Evolutionary conservation across 2,329 filamentous ascomycete species (phyloP).

Genomic region (Colletotrichum phormii): DNA sequence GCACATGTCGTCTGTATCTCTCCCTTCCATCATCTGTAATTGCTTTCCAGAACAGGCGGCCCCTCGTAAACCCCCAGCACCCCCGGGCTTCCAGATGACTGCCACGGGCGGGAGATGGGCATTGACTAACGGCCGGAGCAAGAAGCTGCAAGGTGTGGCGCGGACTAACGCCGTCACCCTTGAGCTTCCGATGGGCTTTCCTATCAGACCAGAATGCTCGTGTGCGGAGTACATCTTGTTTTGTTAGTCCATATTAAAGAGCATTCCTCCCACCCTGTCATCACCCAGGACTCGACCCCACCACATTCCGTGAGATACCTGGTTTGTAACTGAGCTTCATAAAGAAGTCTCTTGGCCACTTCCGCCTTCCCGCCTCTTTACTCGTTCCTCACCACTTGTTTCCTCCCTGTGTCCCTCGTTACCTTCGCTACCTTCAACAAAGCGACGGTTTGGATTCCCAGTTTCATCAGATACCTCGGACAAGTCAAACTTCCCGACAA

Average conservation of each 20-base stretch:
- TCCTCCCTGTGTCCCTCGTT: neutral
- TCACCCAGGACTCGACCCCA: neutral
- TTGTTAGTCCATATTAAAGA: conserved; percentile 28
- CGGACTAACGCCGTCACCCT: conserved; percentile 25
- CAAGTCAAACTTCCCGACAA: neutral
- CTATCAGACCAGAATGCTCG: conserved; percentile 6
- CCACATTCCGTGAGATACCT: conserved; percentile 19
- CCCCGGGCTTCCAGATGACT: neutral
- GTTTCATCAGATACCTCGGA: neutral
- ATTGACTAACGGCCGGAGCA: conserved; percentile 12
- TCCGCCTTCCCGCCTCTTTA: neutral
- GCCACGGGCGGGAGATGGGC: conserved; percentile 17
- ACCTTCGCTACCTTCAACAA: neutral
- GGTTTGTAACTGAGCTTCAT: neutral
- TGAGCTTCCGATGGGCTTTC: conserved; percentile 18
- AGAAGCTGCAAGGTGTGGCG: conserved; percentile 28
- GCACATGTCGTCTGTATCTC: neutral
- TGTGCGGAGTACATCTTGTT: neutral
- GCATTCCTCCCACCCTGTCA: conserved; percentile 21
- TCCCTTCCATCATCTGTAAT: conserved; percentile 29
- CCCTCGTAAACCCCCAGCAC: neutral
- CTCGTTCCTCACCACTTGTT: neutral
- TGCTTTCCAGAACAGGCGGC: conserved; percentile 9
- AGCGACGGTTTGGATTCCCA: neutral
- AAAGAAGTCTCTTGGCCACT: neutral